Evolutionary conservation across 1,139 yeast genomes (phyloP).

Genomic region (Geotrichum klebahnii): DNA sequence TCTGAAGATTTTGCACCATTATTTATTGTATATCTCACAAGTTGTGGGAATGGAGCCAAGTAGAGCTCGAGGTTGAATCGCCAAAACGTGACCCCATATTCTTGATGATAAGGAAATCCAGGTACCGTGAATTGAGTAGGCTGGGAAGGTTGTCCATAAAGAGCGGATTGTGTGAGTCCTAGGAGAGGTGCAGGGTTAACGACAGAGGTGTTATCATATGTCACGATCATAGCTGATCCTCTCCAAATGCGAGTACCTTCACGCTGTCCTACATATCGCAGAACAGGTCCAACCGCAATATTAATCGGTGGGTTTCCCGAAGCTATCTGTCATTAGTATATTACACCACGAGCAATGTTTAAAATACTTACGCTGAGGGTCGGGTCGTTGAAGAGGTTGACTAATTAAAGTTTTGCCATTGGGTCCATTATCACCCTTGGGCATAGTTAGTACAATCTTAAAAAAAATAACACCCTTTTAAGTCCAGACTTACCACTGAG

Average conservation of each 20-base stretch:
- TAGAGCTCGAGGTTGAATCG: constrained; percentile 54
- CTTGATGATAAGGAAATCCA: constrained; percentile 39
- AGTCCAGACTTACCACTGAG: neutral
- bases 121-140: constrained; percentile 3
- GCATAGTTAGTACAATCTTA: neutral
- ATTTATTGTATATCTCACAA: constrained; percentile 41
- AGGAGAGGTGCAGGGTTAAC: constrained; percentile 23
- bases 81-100: constrained; percentile 55
- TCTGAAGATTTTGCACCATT: constrained; percentile 42
- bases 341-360: neutral
- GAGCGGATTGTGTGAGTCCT: neutral
- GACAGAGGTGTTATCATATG: constrained; percentile 41
- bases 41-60: constrained; percentile 12
- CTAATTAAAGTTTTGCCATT: neutral
- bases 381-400: constrained; percentile 2
- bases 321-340: constrained; percentile 18
- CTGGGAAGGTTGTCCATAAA: neutral
- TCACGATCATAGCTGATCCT: constrained; percentile 61
- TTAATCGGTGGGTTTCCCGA: constrained; percentile 42
- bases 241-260: constrained; percentile 54
- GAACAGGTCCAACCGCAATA: constrained; percentile 71
- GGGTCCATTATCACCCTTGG: neutral
- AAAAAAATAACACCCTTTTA: neutral
- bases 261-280: constrained; percentile 61
- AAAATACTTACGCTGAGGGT: constrained; percentile 12